Evolutionary conservation across 352 stramenopile genomes (phyloP).

Genomic region (Pythium volutum): DNA sequence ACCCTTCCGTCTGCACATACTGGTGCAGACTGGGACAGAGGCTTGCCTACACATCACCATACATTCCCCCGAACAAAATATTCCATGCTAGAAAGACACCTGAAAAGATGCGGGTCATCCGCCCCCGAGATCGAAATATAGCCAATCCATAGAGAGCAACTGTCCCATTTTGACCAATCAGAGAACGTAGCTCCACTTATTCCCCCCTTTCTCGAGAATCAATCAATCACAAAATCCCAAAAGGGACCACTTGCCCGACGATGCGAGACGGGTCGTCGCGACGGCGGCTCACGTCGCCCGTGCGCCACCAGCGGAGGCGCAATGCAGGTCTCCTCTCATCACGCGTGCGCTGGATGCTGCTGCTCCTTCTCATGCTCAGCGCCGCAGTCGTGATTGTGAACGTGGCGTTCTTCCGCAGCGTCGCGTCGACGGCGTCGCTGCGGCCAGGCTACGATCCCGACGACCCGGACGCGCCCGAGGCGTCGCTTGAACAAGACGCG

Average conservation of each 20-base stretch:
- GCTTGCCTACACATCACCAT: neutral
- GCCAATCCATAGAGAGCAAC: neutral
- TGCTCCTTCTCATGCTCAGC: slow-evolving; percentile 4
- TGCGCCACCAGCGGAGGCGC: neutral
- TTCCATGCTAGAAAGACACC: neutral
- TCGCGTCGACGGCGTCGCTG: slow-evolving; percentile 27
- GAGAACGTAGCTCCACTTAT: slow-evolving; percentile 4
- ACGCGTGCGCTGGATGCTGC: slow-evolving; percentile 7
- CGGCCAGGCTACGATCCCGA: slow-evolving; percentile 5
- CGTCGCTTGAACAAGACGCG: slow-evolving; percentile 19
- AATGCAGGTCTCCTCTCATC: neutral
- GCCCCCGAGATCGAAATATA: neutral
- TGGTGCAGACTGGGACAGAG: neutral
- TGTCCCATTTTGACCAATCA: slow-evolving; percentile 20
- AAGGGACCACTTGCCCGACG: neutral
- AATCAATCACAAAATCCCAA: too few species aligned
- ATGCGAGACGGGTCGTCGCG: slow-evolving; percentile 14
- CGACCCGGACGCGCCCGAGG: neutral
- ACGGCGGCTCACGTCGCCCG: slow-evolving; percentile 6
- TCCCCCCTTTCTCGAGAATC: neutral
- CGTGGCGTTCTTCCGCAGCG: slow-evolving; percentile 21
- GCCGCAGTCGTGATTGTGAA: slow-evolving; percentile 11
- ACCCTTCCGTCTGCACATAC: neutral
- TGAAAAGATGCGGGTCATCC: neutral
- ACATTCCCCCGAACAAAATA: neutral